Percentiles rank a stretch among this genome's conserved stretches.
Evolutionary conservation across 2,329 filamentous ascomycete genomes (phyloP).

Genomic region (Talaromyces sp.): DNA sequence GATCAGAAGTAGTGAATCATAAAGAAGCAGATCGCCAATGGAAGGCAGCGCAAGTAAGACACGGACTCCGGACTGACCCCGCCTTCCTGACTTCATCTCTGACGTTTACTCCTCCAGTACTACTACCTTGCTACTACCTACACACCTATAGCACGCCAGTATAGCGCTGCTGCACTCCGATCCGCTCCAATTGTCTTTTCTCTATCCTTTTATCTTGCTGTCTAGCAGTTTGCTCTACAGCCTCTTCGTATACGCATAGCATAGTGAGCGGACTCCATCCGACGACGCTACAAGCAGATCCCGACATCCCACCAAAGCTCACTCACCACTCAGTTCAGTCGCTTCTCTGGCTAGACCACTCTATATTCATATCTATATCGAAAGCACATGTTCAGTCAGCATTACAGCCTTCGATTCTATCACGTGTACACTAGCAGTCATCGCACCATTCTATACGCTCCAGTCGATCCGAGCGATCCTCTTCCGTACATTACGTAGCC

Average conservation of each 20-base stretch:
- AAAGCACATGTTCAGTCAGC: not conserved
- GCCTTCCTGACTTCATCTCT: slow-evolving; percentile 20
- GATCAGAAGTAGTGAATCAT: not conserved
- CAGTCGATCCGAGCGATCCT: slow-evolving; percentile 3
- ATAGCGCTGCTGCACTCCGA: not conserved
- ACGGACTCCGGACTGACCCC: slow-evolving; percentile 9
- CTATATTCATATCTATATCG: not conserved
- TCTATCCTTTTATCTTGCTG: not conserved
- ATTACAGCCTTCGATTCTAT: not conserved
- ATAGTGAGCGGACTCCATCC: not conserved
- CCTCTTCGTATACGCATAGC: not conserved
- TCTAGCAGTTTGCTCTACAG: not conserved
- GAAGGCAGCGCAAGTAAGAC: not conserved
- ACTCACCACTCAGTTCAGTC: not conserved
- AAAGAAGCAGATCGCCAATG: not conserved
- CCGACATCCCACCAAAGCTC: not conserved
- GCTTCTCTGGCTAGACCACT: not conserved
- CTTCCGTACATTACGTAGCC: slow-evolving; percentile 2
- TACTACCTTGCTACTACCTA: no score
- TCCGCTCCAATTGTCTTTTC: not conserved
- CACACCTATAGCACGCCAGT: not conserved
- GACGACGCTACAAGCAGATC: slow-evolving; percentile 3
- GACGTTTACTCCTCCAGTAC: no score
- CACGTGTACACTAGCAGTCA: not conserved
- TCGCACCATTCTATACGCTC: not conserved